phyloP scores from a whole-genome alignment of 805 yeast genomes.

The Saturnispora sekii region DNA sequence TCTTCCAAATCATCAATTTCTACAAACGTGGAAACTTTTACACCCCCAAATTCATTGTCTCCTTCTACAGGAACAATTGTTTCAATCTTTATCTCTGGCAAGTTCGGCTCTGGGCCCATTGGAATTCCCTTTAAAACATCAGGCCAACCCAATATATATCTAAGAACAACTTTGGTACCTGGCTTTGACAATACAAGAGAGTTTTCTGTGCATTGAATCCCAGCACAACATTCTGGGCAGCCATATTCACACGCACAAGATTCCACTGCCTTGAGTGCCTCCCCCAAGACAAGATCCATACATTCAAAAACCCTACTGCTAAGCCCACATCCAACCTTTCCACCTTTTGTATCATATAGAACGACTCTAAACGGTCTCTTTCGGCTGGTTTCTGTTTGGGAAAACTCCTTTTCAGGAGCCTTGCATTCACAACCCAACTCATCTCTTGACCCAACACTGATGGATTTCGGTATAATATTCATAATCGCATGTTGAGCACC shows the following conservation, averaged over 20 bases:
- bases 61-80: constrained; percentile 47
- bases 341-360: constrained; percentile 79
- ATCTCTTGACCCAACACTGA: constrained; percentile 54
- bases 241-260: constrained; percentile 62
- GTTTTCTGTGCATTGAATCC: constrained; percentile 70
- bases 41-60: constrained; percentile 28
- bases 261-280: constrained; percentile 48
- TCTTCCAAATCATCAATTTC: constrained; percentile 35
- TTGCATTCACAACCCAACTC: constrained; percentile 92
- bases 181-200: constrained; percentile 79
- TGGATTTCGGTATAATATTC: constrained; percentile 63
- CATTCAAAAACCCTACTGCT: constrained; percentile 73
- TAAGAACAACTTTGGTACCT: constrained; percentile 66
- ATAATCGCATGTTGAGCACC: constrained; percentile 90
- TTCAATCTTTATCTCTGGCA: constrained; percentile 62
- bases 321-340: constrained; percentile 70
- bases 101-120: constrained; percentile 67
- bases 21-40: constrained; percentile 54
- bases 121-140: constrained; percentile 40
- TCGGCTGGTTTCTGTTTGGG: constrained; percentile 58
- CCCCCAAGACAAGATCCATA: constrained; percentile 52
- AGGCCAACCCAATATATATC: constrained; percentile 46
- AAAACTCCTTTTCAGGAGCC: constrained; percentile 94
- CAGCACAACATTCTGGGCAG: constrained; percentile 82
- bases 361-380: constrained; percentile 81